Percentiles rank a stretch among this genome's conserved stretches.
These are phyloP conservation scores for Diaporthe longicolla DNA, from an alignment of 2,329 filamentous ascomycete species.

Conservation along the genomic window DNA sequence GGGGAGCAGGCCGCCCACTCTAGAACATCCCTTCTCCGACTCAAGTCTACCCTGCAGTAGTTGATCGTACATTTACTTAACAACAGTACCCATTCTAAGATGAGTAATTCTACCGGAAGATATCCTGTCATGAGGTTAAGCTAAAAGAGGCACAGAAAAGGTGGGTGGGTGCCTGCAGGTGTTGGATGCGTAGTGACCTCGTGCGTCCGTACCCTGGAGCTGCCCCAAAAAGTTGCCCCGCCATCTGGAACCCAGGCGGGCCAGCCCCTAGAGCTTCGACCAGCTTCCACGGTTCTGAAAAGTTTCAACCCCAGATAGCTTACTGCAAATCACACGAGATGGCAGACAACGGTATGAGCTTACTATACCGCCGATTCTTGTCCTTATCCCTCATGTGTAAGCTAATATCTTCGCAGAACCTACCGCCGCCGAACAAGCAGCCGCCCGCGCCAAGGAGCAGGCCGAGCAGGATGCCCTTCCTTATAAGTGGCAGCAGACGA, in stretches of 20 bases:
- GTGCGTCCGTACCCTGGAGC: not conserved
- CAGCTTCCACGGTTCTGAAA: slow-evolving; percentile 39
- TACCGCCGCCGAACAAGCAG: slow-evolving; percentile 69
- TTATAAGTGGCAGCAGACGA: slow-evolving; percentile 98
- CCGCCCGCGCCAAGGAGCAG: slow-evolving; percentile 78
- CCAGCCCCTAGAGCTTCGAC: slow-evolving; percentile 44
- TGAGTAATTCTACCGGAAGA: too few species aligned
- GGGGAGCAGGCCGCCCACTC: too few species aligned
- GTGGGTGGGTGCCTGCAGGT: slow-evolving; percentile 14
- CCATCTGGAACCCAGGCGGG: slow-evolving; percentile 36
- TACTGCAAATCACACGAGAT: slow-evolving; percentile 48
- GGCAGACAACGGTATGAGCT: slow-evolving; percentile 57
- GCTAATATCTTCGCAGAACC: slow-evolving; percentile 57
- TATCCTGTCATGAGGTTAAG: too few species aligned
- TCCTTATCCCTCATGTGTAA: not conserved
- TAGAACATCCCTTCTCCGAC: too few species aligned
- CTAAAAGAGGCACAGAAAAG: not conserved
- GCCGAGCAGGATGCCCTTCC: slow-evolving; percentile 92
- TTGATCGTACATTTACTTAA: too few species aligned
- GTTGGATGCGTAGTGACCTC: not conserved
- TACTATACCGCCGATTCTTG: not conserved
- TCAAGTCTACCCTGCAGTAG: too few species aligned
- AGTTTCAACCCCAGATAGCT: slow-evolving; percentile 6
- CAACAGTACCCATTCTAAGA: too few species aligned
- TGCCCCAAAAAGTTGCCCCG: slow-evolving; percentile 44